Percentiles rank a stretch among this genome's conserved stretches.
Conservation (phyloP, 768 basidiomycete genomes). For the Trametopsis cervina region DNA sequence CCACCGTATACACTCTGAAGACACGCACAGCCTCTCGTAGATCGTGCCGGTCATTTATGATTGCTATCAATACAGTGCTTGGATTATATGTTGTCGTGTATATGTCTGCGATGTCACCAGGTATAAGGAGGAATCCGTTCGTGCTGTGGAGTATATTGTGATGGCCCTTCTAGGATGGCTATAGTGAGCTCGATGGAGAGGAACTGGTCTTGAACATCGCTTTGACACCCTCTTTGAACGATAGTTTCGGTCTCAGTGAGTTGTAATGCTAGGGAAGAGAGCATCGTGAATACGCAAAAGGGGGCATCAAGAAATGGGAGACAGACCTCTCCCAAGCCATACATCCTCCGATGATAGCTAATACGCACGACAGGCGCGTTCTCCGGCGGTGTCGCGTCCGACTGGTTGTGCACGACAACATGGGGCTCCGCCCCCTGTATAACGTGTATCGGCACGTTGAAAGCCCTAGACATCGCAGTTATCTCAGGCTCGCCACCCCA, state of each 20-base stretch:
- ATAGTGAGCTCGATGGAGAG: neutral
- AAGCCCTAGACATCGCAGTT: constrained; percentile 76
- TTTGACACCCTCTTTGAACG: constrained; percentile 16
- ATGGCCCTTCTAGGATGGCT: neutral
- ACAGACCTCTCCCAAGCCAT: constrained; percentile 91
- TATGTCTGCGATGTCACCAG: neutral
- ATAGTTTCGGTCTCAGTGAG: constrained; percentile 57
- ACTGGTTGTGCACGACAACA: constrained; percentile 76
- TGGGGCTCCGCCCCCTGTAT: constrained; percentile 77
- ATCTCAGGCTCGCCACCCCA: constrained; percentile 99
- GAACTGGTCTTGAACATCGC: constrained; percentile 4
- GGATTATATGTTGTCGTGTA: too few species aligned
- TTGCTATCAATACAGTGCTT: constrained; percentile 14
- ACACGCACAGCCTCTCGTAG: neutral
- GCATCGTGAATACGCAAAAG: constrained; percentile 4
- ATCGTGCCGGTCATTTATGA: neutral
- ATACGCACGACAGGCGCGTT: constrained; percentile 48
- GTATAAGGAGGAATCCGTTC: too few species aligned
- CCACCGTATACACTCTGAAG: constrained; percentile 29
- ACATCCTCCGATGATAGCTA: constrained; percentile 92
- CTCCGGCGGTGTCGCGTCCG: constrained; percentile 25
- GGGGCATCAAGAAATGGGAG: neutral
- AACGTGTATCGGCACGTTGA: constrained; percentile 82
- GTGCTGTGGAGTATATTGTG: neutral
- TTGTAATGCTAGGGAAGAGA: constrained; percentile 67